Percentiles rank a stretch among this genome's conserved stretches.
These are phyloP conservation scores for Mycena crocata DNA, from an alignment of 768 basidiomycete species.

Conservation along the genomic window DNA sequence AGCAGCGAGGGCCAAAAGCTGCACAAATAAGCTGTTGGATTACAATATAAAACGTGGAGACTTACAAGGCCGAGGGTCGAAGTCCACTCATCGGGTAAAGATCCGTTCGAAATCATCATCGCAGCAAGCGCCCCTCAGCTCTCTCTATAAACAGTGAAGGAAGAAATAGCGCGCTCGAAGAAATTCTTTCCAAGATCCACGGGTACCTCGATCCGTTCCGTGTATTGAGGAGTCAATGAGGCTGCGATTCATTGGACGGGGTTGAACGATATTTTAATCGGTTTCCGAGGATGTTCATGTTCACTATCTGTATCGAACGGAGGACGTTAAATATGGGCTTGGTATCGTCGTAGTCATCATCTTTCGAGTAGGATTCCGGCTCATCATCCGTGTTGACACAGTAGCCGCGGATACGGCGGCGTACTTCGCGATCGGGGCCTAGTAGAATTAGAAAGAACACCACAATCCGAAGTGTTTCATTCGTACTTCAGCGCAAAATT, in stretches of 20 bases:
- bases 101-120: conserved; percentile 66
- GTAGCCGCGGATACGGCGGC: conserved; percentile 52
- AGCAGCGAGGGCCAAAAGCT: conserved; percentile 74
- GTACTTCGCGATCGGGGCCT: too few relatives aligned
- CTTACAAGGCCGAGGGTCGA: conserved; percentile 72
- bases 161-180: conserved; percentile 55
- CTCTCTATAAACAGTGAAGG: conserved; percentile 68
- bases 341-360: conserved; percentile 36
- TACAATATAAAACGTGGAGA: conserved; percentile 13
- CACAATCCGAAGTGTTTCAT: too few relatives aligned
- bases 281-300: conserved; percentile 3
- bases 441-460: too few relatives aligned
- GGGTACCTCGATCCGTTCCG: conserved; percentile 51
- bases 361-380: conserved; percentile 40
- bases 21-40: not conserved
- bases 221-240: conserved; percentile 53
- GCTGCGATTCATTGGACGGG: conserved; percentile 47
- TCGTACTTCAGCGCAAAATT: too few relatives aligned
- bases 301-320: conserved; percentile 39
- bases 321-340: conserved; percentile 23
- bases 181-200: conserved; percentile 39
- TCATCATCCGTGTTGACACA: conserved; percentile 57
- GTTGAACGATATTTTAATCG: conserved; percentile 24
- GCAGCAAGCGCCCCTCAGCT: conserved; percentile 58
- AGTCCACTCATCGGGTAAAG: conserved; percentile 69